Percentiles rank a stretch among this genome's conserved stretches.
phyloP scores from a whole-genome alignment of 768 basidiomycete species.

The Lentinula guzmanii region DNA sequence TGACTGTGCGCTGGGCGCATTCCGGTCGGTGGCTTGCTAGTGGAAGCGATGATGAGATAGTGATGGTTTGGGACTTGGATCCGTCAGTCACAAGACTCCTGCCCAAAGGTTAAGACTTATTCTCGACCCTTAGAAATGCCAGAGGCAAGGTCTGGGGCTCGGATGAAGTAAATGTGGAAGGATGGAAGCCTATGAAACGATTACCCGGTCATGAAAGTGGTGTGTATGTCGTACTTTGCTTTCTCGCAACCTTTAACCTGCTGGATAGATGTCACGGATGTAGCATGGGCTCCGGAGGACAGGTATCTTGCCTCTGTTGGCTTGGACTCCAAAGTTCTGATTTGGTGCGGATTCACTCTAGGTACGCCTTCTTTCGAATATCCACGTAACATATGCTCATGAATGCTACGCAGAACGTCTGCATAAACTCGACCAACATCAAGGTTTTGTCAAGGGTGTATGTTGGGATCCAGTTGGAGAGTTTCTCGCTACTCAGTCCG shows the following conservation, averaged over 20 bases:
- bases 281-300: slow-evolving; percentile 94
- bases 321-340: slow-evolving; percentile 82
- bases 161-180: slow-evolving; percentile 93
- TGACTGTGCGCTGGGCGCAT: slow-evolving; percentile 90
- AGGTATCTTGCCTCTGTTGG: slow-evolving; percentile 91
- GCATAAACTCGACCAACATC: slow-evolving; percentile 79
- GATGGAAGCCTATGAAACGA: slow-evolving; percentile 91
- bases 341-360: slow-evolving; percentile 92
- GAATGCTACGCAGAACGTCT: slow-evolving; percentile 58
- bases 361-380: slow-evolving; percentile 39
- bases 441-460: slow-evolving; percentile 97
- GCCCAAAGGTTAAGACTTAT: slow-evolving; percentile 1
- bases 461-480: slow-evolving; percentile 99
- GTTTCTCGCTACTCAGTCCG: slow-evolving; percentile 95
- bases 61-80: slow-evolving; percentile 97
- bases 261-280: slow-evolving; percentile 79
- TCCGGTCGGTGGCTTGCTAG: slow-evolving; percentile 92
- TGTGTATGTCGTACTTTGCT: slow-evolving; percentile 25
- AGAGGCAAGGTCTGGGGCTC: slow-evolving; percentile 90
- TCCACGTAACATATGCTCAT: neutral
- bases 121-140: slow-evolving; percentile 46
- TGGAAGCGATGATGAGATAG: slow-evolving; percentile 92
- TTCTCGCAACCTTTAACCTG: slow-evolving; percentile 5
- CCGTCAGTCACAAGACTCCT: slow-evolving; percentile 51
- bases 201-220: slow-evolving; percentile 94